Base-by-base conservation (phyloP, 441 rosid genomes). In the Adansonia madagascariensis region DNA sequence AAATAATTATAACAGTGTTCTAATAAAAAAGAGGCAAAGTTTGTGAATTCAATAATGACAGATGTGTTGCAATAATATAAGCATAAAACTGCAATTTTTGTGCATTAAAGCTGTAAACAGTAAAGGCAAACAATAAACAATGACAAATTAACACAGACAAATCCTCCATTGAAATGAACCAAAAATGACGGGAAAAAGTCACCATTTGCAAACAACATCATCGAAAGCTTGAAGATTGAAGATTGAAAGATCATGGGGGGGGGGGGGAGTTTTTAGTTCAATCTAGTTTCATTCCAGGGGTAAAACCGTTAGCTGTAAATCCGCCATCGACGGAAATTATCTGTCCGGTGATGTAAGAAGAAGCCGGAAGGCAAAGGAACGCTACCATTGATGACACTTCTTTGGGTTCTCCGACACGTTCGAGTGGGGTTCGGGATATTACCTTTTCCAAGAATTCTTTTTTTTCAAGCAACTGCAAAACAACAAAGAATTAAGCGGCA, bases 341-440 rank as follows among this genome's bases (percentile, higher is more conserved):
- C 80, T 91, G 97, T 56, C 98, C 98, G 0, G 97, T 95, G 49
- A 93, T 91, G 82, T 93, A 93, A 52, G 98, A 90, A 14, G 98
- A 86, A 27, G 94, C 92, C 0, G 98, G 98, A 20, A 93, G 85
- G 83, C 98, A 91, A 60, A 92, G 92, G 84, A 84, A 95, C 27
- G 89, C 92, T 59, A 89, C 97, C n/a, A 89, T 78, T 4, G 92
- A 89, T 5, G 98, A 85, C 0, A 93, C 98, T 84, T 95, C 98
- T 72, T 84, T 84, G 9, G 98, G 83, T 78, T 95, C 92, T 72
- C 93, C 98, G 22, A 91, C 74, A 0, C 97, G 92, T 74, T 86
- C 87, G 65, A 91, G 91, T 1, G 98, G 97, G 4, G 98, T 93
- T 44, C 89, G 86, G 0, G 93, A 81, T 12, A 90, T 78, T 57